phyloP scores from a whole-genome alignment of 257 asterid genomes.

The Osmanthus fragrans region DNA sequence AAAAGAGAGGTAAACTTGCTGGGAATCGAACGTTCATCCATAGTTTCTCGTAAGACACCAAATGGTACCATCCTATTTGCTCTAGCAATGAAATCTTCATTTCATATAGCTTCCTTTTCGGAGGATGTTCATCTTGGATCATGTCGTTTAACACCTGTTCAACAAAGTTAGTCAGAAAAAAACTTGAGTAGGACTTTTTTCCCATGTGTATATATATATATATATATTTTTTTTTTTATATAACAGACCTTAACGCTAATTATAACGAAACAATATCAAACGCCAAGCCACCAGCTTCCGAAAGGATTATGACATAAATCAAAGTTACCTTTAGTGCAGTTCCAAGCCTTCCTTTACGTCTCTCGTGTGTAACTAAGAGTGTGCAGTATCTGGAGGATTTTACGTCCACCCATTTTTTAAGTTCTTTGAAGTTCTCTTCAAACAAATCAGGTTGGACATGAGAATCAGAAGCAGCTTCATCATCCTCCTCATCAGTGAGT shows the following conservation, averaged over 20 bases:
- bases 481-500: slow-evolving; percentile 36
- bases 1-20: slow-evolving; percentile 67
- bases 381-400: slow-evolving; percentile 73
- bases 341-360: slow-evolving; percentile 77
- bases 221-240: too few species aligned
- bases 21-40: slow-evolving; percentile 93
- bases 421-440: slow-evolving; percentile 87
- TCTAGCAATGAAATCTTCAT: slow-evolving; percentile 70
- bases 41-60: slow-evolving; percentile 68
- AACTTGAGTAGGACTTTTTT: background rate
- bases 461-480: slow-evolving; percentile 43
- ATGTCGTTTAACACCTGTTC: slow-evolving; percentile 70
- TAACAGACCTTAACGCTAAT: too few species aligned
- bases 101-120: slow-evolving; percentile 78
- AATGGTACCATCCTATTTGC: slow-evolving; percentile 78
- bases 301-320: background rate
- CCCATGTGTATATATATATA: too few species aligned
- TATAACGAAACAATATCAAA: background rate
- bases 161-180: slow-evolving; percentile 1
- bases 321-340: slow-evolving; percentile 77
- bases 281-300: background rate
- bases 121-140: slow-evolving; percentile 80
- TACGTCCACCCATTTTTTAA: slow-evolving; percentile 82
- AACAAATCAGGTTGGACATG: slow-evolving; percentile 48
- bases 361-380: slow-evolving; percentile 67